Evolutionary conservation across 1,139 yeast genomes (phyloP), one percentile per base, ranked within the genome.

Genomic region (Magnusiomyces ingens): DNA sequence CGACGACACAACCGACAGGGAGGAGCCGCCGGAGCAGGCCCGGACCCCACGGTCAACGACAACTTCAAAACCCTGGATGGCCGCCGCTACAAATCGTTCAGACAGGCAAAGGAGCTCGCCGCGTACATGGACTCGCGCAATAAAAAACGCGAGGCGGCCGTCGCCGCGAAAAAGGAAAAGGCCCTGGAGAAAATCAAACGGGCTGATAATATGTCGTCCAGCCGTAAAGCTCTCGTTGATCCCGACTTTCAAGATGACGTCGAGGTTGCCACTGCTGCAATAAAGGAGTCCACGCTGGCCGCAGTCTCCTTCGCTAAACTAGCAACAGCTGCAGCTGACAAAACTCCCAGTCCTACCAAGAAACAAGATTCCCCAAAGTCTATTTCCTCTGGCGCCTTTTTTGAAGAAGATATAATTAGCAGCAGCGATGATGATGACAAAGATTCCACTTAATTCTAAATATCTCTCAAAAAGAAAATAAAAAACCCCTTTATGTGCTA

Each of bases 41-140:
- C 61, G 60, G 19, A 68, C 62, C 13, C 52, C n/a, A 19, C 44
- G 21, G 19, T 15, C 6, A 68, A 63, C 35, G 75, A 71, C 52
- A 63, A 67, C 19, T 69, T 64, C 52, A 64, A 72, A 46, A 71
- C 72, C 1, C 58, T 71, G 36, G 76, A 73, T 52, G 78, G 78
- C 2, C 60, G 71, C 17, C 58, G 71, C 32, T 65, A 71, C 56
- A 65, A 64, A 52, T 66, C 65, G 32, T 57, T 73, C 6, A 64
- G 71, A 38, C 68, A 64, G 55, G 68, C 73, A 13, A 67, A 69
- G 54, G 68, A 65, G 57, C 58, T 69, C 41, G 69, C 71, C 13
- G 63, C 67, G 44, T 68, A 69, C 57, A 58, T 74, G 57, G 65
- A 63, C 19, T 6, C n/a, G 32, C 19, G 22, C 11, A n/a, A 43